These are phyloP conservation scores for Lathyrus tuberosus DNA, from an alignment of 306 rosid species.

Conservation along the genomic window DNA sequence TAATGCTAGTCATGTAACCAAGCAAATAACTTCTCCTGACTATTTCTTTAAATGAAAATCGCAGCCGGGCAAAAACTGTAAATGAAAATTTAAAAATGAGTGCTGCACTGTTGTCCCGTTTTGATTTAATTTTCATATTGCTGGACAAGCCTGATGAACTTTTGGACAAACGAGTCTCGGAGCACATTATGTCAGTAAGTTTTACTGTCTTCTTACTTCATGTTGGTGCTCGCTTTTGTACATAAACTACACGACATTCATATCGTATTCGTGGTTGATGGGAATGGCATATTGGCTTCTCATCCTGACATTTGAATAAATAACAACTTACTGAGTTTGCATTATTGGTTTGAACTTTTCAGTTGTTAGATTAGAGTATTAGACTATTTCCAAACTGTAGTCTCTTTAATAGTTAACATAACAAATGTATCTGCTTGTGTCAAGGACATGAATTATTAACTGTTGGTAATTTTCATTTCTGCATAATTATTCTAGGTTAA, in stretches of 20 bases:
- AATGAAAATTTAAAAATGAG: conserved; percentile 95
- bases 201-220: conserved; percentile 35
- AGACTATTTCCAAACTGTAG: conserved; percentile 18
- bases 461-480: conserved; percentile 12
- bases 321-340: neutral
- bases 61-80: conserved; percentile 98
- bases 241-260: conserved; percentile 26
- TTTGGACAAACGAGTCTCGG: conserved; percentile 87
- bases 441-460: conserved; percentile 16
- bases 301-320: conserved; percentile 30
- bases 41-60: conserved; percentile 29
- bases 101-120: conserved; percentile 85
- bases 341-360: conserved; percentile 2
- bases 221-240: conserved; percentile 1
- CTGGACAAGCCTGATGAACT: conserved; percentile 96
- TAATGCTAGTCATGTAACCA: conserved; percentile 25
- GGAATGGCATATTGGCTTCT: conserved; percentile 19
- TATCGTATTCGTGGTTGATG: conserved; percentile 37
- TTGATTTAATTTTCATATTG: conserved; percentile 92
- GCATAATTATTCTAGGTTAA: conserved; percentile 14
- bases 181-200: conserved; percentile 98
- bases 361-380: conserved; percentile 15
- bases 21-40: conserved; percentile 34
- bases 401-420: neutral
- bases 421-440: neutral